Conservation (phyloP, 1,284 basidiomycete genomes). For the Fomitiporia mediterranea region DNA sequence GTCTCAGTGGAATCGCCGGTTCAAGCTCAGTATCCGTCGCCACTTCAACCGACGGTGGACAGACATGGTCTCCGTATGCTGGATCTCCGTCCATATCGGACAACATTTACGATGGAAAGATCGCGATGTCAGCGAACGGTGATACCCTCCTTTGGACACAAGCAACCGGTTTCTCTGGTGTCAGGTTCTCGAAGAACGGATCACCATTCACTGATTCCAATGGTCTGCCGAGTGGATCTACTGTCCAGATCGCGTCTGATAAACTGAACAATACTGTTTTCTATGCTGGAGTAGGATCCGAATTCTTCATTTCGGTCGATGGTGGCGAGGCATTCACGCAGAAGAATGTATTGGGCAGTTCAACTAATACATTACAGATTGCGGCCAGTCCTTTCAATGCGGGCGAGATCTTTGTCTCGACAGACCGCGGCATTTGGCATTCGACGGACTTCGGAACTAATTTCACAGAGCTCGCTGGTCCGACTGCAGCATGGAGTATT, state of each 20-base stretch:
- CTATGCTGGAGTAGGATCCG: slow-evolving; percentile 24
- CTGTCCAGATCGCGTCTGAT: slow-evolving; percentile 24
- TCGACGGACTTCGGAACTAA: slow-evolving; percentile 24
- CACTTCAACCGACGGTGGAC: slow-evolving; percentile 24
- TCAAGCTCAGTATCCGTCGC: slow-evolving; percentile 22
- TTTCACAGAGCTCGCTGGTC: slow-evolving; percentile 21
- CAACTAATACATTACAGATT: slow-evolving; percentile 22
- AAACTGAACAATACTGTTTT: slow-evolving; percentile 25
- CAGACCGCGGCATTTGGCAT: slow-evolving; percentile 25
- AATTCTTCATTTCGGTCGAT: slow-evolving; percentile 25
- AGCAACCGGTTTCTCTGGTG: slow-evolving; percentile 20
- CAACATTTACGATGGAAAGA: slow-evolving; percentile 23
- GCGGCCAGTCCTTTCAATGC: slow-evolving; percentile 23
- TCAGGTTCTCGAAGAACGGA: slow-evolving; percentile 22
- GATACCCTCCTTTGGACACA: slow-evolving; percentile 24
- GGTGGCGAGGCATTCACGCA: slow-evolving; percentile 23
- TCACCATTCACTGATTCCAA: slow-evolving; percentile 24
- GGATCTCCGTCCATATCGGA: slow-evolving; percentile 20
- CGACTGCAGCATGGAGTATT: slow-evolving; percentile 24
- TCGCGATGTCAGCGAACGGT: slow-evolving; percentile 25
- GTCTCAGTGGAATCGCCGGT: slow-evolving; percentile 19
- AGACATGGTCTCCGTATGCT: slow-evolving; percentile 23
- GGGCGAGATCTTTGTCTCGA: slow-evolving; percentile 26
- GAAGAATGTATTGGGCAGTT: slow-evolving; percentile 21
- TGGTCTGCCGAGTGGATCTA: slow-evolving; percentile 20